Base-by-base conservation (phyloP, 345 rosid species). In the Gossypium raimondii region DNA sequence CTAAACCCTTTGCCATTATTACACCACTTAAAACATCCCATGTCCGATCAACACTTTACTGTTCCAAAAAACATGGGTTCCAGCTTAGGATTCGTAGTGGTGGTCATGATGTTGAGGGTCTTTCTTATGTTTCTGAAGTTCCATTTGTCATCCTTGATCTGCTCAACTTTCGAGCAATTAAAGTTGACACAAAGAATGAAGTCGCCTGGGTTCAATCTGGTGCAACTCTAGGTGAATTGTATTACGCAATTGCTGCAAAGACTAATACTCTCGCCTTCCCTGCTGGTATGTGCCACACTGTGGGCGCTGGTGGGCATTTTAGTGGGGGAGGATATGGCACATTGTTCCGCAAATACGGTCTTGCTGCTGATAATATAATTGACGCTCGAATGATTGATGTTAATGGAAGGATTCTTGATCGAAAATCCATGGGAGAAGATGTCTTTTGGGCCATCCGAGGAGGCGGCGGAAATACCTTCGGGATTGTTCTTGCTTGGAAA, bases 371-470 rank as follows among this genome's bases (percentile, higher is more conserved):
- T 41, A 25, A 72, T 14, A 22, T 59, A 13, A 44, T 72, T 2
- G 65, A 72, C 7, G 75, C 75, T 22, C 75, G 9, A 2, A 2
- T 72, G 2, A 45, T 72, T 13, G 75, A 72, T 24, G 65, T 43
- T 41, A 25, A 57, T 55, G 75, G 75, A 14, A 41, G 75, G 44
- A 41, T 72, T 20, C 53, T 72, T 12, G 75, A 72, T 3, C 16
- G 75, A 41, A 41, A 72, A 72, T 18, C 75, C 11, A 72, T 72
- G 75, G 75, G 75, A 2, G 66, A 72, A 12, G 75, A 72, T 72
- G 17, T 72, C 3, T 72, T 57, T 9, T 57, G 75, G 75, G 75
- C 75, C 11, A 72, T 72, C 44, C 34, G 75, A 10, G 75, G 66
- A 4, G 75, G 75, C 2, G 75, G 75, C 20, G 72, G 72, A 2